Evolutionary conservation across 2,329 filamentous ascomycete species (phyloP), one percentile per base, ranked within the genome.

Genomic region (Pyricularia pennisetigena): DNA sequence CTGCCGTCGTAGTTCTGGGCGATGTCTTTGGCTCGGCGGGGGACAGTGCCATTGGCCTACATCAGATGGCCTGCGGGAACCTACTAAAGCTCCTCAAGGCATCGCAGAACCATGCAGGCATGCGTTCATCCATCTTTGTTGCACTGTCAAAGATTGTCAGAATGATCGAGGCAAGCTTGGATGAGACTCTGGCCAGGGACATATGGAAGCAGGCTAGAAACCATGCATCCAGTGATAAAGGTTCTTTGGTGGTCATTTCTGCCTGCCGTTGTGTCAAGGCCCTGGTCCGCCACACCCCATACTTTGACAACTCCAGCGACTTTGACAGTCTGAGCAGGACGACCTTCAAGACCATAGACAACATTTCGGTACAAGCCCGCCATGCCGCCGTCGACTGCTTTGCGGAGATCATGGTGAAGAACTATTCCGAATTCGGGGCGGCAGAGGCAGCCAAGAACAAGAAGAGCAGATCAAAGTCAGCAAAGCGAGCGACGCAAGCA

Each of bases 11-110:
- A 76, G 97, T 93, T 75, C 77, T 99, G 72, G 95, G 95, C 35
- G 90, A 95, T 75, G 87, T 98, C 41, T 98, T 94, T 78, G 91
- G 90, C 69, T 88, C 91, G n/a, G 94, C 94, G 2, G 95, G 95
- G 68, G 95, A 98, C 77, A 97, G 94, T 78, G 93, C 92, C 65
- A 92, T 97, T 77, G 89, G 90, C 71, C 82, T 97, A 69, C 92
- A 95, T 70, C 88, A 89, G 68, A 79, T 97, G 70, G 87, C 89
- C 20, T 92, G 89, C 72, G 85, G 87, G 12, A 86, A 88, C 5
- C 79, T 97, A 67, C 74, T 97, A 68, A 96, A 94, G 78, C 82
- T 94, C 0, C 79, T 97, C 71, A 98, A 97, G 78, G 81, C 86
- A 12, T 88, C 93, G 0, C 88, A 90, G 69, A 91, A 83, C 73